Conservation (phyloP, 768 basidiomycete species). For the Leccinum aurantiacum region DNA sequence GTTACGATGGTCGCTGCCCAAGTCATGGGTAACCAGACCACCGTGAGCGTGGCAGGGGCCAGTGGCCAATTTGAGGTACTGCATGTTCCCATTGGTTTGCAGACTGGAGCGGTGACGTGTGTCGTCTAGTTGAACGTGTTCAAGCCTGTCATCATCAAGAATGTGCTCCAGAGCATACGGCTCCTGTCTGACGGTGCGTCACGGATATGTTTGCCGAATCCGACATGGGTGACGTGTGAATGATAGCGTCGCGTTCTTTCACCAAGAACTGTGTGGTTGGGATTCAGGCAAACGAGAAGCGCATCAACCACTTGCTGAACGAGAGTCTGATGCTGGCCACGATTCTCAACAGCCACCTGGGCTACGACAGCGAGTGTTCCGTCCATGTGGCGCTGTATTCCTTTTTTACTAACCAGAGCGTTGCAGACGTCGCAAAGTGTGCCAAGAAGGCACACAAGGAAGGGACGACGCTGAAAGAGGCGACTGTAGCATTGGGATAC, state of each 20-base stretch:
- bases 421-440: constrained; percentile 90
- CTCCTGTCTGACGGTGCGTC: constrained; percentile 83
- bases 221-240: constrained; percentile 11
- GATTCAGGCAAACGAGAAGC: constrained; percentile 94
- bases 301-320: constrained; percentile 84
- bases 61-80: constrained; percentile 95
- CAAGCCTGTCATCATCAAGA: constrained; percentile 99
- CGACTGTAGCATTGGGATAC: constrained; percentile 84
- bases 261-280: constrained; percentile 97
- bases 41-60: constrained; percentile 88
- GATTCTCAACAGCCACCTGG: constrained; percentile 91
- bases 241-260: constrained; percentile 80
- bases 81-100: constrained; percentile 5
- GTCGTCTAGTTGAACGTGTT: constrained; percentile 88
- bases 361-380: constrained; percentile 87
- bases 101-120: constrained; percentile 11
- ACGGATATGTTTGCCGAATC: constrained; percentile 1
- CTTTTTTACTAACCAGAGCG: constrained; percentile 10
- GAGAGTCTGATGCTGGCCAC: constrained; percentile 98
- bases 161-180: constrained; percentile 93
- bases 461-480: constrained; percentile 94
- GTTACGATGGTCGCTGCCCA: constrained; percentile 98
- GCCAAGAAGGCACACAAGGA: constrained; percentile 99
- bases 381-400: neutral
- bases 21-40: constrained; percentile 96